Conservation (phyloP, 2,329 filamentous ascomycete species). For the Hypoxylon sp. region DNA sequence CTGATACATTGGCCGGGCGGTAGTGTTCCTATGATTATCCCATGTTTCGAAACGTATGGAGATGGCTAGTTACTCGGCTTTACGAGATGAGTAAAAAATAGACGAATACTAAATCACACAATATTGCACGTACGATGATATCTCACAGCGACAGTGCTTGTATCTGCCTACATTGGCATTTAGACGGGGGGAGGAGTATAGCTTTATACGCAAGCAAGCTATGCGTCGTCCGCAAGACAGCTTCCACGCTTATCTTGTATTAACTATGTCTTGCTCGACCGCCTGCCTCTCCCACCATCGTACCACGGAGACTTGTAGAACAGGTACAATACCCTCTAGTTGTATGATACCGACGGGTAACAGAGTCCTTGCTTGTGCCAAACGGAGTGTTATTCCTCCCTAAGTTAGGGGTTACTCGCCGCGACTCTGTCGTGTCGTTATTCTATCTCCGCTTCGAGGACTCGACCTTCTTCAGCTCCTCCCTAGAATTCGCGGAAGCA, state of each 20-base stretch:
- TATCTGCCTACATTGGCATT: not conserved
- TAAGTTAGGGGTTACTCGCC: not conserved
- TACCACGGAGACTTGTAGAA: not conserved
- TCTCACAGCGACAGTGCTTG: not conserved
- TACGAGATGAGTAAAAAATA: conserved; percentile 22
- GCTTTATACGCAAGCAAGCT: not conserved
- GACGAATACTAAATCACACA: conserved; percentile 18
- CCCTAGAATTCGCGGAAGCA: conserved; percentile 56
- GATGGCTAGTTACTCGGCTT: not conserved
- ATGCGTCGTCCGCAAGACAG: not conserved
- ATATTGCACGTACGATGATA: not conserved
- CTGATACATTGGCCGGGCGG: conserved; percentile 8
- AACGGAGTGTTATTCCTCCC: not conserved
- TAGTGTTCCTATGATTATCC: conserved; percentile 3
- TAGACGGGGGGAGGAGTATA: not conserved
- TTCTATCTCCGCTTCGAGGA: conserved; percentile 69
- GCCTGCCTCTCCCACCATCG: not conserved
- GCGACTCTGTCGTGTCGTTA: not conserved
- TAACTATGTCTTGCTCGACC: conserved; percentile 9
- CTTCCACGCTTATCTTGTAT: conserved; percentile 10
- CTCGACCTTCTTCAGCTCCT: conserved; percentile 95
- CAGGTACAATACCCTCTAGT: conserved; percentile 15
- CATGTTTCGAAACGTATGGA: conserved; percentile 9
- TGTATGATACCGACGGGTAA: no score
- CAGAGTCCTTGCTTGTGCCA: not conserved